Base-by-base conservation (phyloP, 768 basidiomycete genomes). In the Phaeolepiota aurea region DNA sequence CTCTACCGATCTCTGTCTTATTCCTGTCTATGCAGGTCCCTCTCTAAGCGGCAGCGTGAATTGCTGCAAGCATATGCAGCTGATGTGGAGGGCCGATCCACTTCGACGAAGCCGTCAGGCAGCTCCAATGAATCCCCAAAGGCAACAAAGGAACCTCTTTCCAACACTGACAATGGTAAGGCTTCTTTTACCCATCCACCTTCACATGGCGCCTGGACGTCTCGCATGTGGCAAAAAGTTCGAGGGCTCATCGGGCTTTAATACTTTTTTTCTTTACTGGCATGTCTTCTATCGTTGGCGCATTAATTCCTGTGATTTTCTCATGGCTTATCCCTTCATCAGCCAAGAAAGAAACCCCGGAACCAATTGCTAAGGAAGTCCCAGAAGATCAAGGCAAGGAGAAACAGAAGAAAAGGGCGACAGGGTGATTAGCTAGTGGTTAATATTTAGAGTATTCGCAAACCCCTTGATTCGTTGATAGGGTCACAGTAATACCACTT, bases 51-150 rank as follows among this genome's bases (percentile, higher is more conserved):
- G 23, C 94, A 99, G 67, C 80, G 85, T 45, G 79, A 86, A 55
- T 80, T 97, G 45, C 59, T 98, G 31, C 79, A 98, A 61, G 77
- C 79, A 47, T 98, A 85, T 53, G 94, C 89, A 14, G 87, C 92
- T 55, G 93, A 97, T 51, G 73, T 88, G n/a, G 92, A 96, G 61
- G 89, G 87, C 43, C 72, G 69, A 38, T 49, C 41, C 20, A 55
- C 42, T 22, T 41, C 46, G 22, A 37, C 35, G 32, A 45, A 43
- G 44, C 42, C 11, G 20, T 13, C 43, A 30, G 28, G 20, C 23
- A 14, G 21, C 18, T 20, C 43, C 2, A 22, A 40, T 12, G 38
- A 32, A n/a, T 20, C 40, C n/a, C 13, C 38, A 18, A 31, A 43
- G 37, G 48, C 46, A 19, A 40, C 48, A 33, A 43, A 53, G 32